Percentiles rank a stretch among this genome's conserved stretches.
phyloP scores from a whole-genome alignment of 805 yeast genomes.

The Yarrowia bubula region DNA sequence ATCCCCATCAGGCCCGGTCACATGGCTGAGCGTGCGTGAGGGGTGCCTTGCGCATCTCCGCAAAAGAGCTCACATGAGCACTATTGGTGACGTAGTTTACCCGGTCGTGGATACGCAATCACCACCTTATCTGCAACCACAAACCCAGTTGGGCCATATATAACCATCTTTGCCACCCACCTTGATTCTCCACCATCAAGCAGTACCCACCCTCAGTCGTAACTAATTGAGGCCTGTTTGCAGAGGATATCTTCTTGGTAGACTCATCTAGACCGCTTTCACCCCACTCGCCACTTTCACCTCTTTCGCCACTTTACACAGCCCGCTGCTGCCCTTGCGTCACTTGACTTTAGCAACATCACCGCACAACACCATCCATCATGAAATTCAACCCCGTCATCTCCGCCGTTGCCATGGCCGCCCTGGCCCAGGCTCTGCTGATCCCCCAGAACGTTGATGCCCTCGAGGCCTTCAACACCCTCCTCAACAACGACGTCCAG shows the following conservation, averaged over 20 bases:
- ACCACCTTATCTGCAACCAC: slow-evolving; percentile 22
- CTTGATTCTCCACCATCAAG: slow-evolving; percentile 14
- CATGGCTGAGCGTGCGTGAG: background rate
- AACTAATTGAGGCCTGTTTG: slow-evolving; percentile 18
- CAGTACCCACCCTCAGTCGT: slow-evolving; percentile 12
- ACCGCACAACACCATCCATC: slow-evolving; percentile 6
- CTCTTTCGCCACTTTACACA: slow-evolving; percentile 16
- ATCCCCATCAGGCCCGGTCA: background rate
- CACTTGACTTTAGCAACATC: slow-evolving; percentile 10
- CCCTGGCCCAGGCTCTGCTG: slow-evolving; percentile 54
- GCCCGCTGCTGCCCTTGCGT: slow-evolving; percentile 7
- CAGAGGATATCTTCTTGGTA: slow-evolving; percentile 18
- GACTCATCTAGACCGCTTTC: slow-evolving; percentile 10
- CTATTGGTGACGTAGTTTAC: slow-evolving; percentile 19
- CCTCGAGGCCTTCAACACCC: slow-evolving; percentile 41
- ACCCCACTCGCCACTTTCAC: background rate
- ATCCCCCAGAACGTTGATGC: slow-evolving; percentile 54
- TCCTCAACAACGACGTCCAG: slow-evolving; percentile 26
- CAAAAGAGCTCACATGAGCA: slow-evolving; percentile 26
- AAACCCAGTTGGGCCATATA: slow-evolving; percentile 17
- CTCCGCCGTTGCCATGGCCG: slow-evolving; percentile 35
- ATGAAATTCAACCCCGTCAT: slow-evolving; percentile 33
- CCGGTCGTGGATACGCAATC: slow-evolving; percentile 23
- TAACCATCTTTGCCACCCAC: slow-evolving; percentile 17
- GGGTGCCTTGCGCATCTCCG: background rate